Percentiles rank a stretch among this genome's conserved stretches.
These are phyloP conservation scores for Clavispora vitiphila DNA, from an alignment of 805 yeast genomes.

Conservation along the genomic window DNA sequence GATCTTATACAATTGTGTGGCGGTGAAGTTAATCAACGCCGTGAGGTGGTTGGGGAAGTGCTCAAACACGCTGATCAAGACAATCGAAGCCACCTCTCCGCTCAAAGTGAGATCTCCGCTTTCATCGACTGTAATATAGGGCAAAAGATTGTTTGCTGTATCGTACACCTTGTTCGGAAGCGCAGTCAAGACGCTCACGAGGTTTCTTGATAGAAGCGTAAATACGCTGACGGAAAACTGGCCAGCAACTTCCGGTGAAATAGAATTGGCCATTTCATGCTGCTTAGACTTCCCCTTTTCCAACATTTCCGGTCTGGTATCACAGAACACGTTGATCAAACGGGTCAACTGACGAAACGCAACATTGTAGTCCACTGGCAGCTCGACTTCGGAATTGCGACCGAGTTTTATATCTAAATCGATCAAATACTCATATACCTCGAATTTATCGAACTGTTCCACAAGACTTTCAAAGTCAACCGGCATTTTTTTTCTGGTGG, in stretches of 20 bases:
- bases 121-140: slow-evolving; percentile 18
- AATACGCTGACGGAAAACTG: slow-evolving; percentile 2
- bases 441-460: slow-evolving; percentile 13
- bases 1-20: slow-evolving; percentile 34
- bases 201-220: slow-evolving; percentile 26
- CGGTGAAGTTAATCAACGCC: slow-evolving; percentile 30
- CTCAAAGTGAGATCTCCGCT: slow-evolving; percentile 13
- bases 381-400: slow-evolving; percentile 2
- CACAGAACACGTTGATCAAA: slow-evolving; percentile 21
- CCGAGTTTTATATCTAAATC: slow-evolving; percentile 16
- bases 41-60: slow-evolving; percentile 31
- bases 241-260: neutral
- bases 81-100: slow-evolving; percentile 22
- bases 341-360: slow-evolving; percentile 21
- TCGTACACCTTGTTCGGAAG: slow-evolving; percentile 34
- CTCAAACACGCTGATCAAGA: slow-evolving; percentile 36
- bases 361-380: slow-evolving; percentile 11
- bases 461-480: slow-evolving; percentile 3
- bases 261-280: neutral
- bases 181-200: slow-evolving; percentile 22
- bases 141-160: slow-evolving; percentile 30
- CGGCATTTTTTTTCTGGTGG: slow-evolving; percentile 3
- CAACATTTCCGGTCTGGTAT: slow-evolving; percentile 4
- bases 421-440: slow-evolving; percentile 18
- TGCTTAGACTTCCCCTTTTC: slow-evolving; percentile 4